Evolutionary conservation across 1,284 basidiomycete genomes (phyloP).

Genomic region (Moesziomyces sp.): DNA sequence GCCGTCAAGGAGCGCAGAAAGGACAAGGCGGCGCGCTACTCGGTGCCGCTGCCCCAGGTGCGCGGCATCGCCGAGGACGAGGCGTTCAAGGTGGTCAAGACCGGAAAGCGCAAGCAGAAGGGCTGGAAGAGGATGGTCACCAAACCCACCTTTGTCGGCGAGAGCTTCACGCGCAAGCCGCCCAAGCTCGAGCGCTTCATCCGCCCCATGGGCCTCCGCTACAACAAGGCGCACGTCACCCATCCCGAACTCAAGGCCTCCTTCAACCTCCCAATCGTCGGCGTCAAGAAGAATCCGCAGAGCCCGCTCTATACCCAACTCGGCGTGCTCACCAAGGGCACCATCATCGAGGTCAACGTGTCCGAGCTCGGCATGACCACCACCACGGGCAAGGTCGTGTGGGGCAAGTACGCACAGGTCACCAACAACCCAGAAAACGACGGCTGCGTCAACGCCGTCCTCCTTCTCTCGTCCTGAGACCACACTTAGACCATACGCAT

Average conservation of each 20-base stretch:
- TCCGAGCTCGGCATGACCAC: slow-evolving; percentile 84
- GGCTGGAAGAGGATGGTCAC: slow-evolving; percentile 99
- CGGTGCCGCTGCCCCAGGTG: slow-evolving; percentile 95
- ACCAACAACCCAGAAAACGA: slow-evolving; percentile 70
- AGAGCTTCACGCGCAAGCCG: slow-evolving; percentile 97
- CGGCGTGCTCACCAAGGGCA: slow-evolving; percentile 98
- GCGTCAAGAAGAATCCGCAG: slow-evolving; percentile 99
- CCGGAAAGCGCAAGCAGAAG: slow-evolving; percentile 95
- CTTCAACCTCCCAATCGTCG: slow-evolving; percentile 97
- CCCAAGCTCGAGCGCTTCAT: slow-evolving; percentile 99
- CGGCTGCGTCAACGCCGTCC: slow-evolving; percentile 64
- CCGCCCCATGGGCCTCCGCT: slow-evolving; percentile 94
- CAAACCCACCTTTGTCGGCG: slow-evolving; percentile 98
- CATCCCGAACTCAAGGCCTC: slow-evolving; percentile 98
- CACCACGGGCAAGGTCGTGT: slow-evolving; percentile 90
- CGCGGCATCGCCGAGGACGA: slow-evolving; percentile 98
- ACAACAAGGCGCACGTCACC: slow-evolving; percentile 98
- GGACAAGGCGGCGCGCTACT: slow-evolving; percentile 98
- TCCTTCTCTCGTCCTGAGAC: slow-evolving; percentile 54
- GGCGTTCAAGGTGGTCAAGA: slow-evolving; percentile 99
- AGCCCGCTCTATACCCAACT: slow-evolving; percentile 90
- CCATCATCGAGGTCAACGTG: slow-evolving; percentile 95
- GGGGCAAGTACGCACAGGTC: slow-evolving; percentile 90
- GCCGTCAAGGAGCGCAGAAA: slow-evolving; percentile 99
- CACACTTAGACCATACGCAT: neutral